A percentile compares a stretch with the other conserved stretches of the same genome.
Conservation (phyloP, 345 rosid species). For the Firmiana major region DNA sequence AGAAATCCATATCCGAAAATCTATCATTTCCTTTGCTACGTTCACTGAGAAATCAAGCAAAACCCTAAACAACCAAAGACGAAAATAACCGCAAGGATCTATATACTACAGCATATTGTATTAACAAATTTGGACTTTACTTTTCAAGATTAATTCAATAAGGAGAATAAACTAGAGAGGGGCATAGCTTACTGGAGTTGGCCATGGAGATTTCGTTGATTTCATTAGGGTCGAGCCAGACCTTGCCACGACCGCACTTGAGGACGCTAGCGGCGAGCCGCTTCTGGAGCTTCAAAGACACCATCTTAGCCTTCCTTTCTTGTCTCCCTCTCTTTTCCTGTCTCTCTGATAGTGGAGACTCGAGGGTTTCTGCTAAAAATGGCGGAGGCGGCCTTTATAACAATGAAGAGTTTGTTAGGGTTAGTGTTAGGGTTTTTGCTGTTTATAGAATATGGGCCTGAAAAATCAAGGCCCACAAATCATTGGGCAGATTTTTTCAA, state of each 20-base stretch:
- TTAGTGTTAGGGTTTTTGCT: slow-evolving; percentile 28
- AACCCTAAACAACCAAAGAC: background rate
- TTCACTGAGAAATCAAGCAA: background rate
- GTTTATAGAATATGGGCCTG: too few relatives aligned
- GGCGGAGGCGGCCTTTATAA: background rate
- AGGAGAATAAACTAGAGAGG: background rate
- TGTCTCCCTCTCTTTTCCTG: slow-evolving; percentile 13
- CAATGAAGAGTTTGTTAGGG: background rate
- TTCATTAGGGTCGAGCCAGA: slow-evolving; percentile 76
- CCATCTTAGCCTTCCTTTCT: slow-evolving; percentile 29
- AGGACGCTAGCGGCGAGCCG: slow-evolving; percentile 70
- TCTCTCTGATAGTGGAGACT: slow-evolving; percentile 7
- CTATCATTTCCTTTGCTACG: background rate
- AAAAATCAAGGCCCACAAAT: too few relatives aligned
- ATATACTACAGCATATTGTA: background rate
- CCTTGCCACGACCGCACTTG: slow-evolving; percentile 62
- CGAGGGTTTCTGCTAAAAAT: background rate
- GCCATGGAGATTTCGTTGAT: slow-evolving; percentile 68
- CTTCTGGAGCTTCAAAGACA: slow-evolving; percentile 65
- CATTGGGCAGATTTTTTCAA: too few relatives aligned
- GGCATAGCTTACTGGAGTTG: slow-evolving; percentile 47
- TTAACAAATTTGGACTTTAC: background rate
- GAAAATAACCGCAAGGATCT: background rate
- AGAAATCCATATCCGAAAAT: background rate
- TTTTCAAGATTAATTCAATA: background rate